phyloP scores from a whole-genome alignment of 352 stramenopile genomes.

The Globisporangium uncinulatum region DNA sequence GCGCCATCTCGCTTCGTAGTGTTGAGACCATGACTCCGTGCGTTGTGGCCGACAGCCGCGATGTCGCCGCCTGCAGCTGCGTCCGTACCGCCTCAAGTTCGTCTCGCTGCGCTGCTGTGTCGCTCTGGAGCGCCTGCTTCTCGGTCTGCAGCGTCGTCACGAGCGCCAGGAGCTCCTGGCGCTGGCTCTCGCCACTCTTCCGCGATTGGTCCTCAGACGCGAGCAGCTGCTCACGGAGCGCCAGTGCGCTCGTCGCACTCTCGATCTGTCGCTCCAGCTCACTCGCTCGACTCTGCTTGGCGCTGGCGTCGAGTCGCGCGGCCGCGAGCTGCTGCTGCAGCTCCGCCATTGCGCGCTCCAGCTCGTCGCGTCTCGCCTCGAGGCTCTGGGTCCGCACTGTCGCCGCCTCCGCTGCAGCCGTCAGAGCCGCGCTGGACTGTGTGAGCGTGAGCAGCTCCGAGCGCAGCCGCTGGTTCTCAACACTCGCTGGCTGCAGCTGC shows the following conservation, averaged over 20 bases:
- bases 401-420: conserved; percentile 24
- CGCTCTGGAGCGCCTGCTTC: conserved; percentile 23
- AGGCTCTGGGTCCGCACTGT: conserved; percentile 25
- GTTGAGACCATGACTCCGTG: conserved; percentile 53
- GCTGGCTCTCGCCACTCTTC: conserved; percentile 39
- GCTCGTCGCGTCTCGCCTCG: conserved; percentile 23
- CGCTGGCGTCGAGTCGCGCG: conserved; percentile 30
- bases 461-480: conserved; percentile 35
- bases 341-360: conserved; percentile 23
- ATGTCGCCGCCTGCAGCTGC: conserved; percentile 32
- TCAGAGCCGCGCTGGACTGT: not conserved
- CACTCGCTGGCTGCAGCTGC: conserved; percentile 34
- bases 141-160: conserved; percentile 40
- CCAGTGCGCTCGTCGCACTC: conserved; percentile 28
- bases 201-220: conserved; percentile 33
- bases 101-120: conserved; percentile 18
- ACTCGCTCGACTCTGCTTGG: conserved; percentile 38
- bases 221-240: conserved; percentile 43
- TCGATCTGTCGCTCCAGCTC: conserved; percentile 51
- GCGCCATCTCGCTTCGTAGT: conserved; percentile 48
- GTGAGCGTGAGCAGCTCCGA: conserved; percentile 26
- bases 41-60: conserved; percentile 40
- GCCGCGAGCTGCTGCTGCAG: conserved; percentile 28
- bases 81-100: conserved; percentile 21
- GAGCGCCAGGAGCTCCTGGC: conserved; percentile 32